Evolutionary conservation across 257 asterid species (phyloP), one percentile per base, ranked within the genome.

Genomic region (Solanum paucissectum): DNA sequence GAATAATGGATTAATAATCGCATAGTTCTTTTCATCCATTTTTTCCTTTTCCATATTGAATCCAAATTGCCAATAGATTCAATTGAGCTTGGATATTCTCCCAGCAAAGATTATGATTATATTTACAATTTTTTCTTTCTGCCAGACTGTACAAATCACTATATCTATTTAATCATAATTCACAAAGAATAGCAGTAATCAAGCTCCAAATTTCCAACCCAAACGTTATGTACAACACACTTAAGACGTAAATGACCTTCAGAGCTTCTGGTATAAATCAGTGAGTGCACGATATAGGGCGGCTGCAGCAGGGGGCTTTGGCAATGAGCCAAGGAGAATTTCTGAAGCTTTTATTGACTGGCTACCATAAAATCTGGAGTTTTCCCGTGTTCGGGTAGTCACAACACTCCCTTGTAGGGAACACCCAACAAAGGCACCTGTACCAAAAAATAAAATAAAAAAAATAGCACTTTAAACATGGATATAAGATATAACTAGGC

Each of bases 401-500:
- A 94, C 97, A 36, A 94, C 77, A 62, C 99, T 97, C 87, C 99
- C 99, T 92, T 95, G 98, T 12, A 97, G 90, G 46, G 99, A 97
- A 89, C 98, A 94, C 90, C 99, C 99, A 60, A 97, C 92, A 84
- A 95, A 97, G 72, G 99, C 99, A 94, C 99, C 99, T 97, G 91
- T 87, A 90, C 83, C 55, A 2, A 68, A 52, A 62, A 85, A 10
- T 3, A 10, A 42, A 3, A 1, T 1, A 4, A 13, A 79, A 12
- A 25, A 11, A 20, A 21, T 83, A 38, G 38, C 33, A 49, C 44
- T 55, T 73, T 73, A 42, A 33, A 89, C 58, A 33, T 21, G 68
- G 74, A 77, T 38, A 82, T n/a, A 14, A 46, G 33, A 82, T 49
- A 12, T 20, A 32, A 82, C 66, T 29, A 49, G 4, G 86, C 18